A percentile compares a stretch with the other conserved stretches of the same genome.
Evolutionary conservation across 2,329 filamentous ascomycete genomes (phyloP).

Genomic region (Fusarium transvaalense): DNA sequence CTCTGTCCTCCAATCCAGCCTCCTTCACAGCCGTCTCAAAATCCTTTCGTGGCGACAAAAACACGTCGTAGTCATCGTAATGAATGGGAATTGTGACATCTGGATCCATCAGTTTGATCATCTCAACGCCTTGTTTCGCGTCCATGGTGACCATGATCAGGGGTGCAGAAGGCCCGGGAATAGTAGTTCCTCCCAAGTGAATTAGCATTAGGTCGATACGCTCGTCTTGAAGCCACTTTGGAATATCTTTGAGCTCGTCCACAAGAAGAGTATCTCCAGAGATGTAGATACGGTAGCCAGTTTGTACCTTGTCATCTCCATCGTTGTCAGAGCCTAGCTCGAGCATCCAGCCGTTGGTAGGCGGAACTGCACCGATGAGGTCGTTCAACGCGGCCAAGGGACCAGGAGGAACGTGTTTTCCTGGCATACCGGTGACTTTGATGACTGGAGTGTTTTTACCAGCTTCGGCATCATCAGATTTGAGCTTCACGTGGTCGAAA

Average conservation of each 20-base stretch:
- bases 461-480: not conserved
- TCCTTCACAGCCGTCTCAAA: constrained; percentile 69
- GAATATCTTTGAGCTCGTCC: constrained; percentile 70
- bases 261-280: constrained; percentile 72
- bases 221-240: constrained; percentile 63
- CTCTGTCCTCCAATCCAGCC: constrained; percentile 63
- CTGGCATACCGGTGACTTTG: constrained; percentile 73
- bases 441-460: constrained; percentile 53
- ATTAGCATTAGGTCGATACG: constrained; percentile 75
- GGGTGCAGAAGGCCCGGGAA: constrained; percentile 69
- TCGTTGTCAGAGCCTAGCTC: constrained; percentile 65
- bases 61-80: constrained; percentile 74
- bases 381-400: constrained; percentile 55
- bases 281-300: constrained; percentile 73
- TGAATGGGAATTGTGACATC: constrained; percentile 74
- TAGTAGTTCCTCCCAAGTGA: constrained; percentile 74
- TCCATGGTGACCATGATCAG: constrained; percentile 79
- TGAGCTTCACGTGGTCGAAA: constrained; percentile 62
- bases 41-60: constrained; percentile 69
- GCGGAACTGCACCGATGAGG: constrained; percentile 63
- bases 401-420: constrained; percentile 68
- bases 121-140: constrained; percentile 69
- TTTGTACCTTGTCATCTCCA: constrained; percentile 53
- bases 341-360: constrained; percentile 75
- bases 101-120: constrained; percentile 70